Percentiles rank a stretch among this genome's conserved stretches.
Evolutionary conservation across 345 rosid genomes (phyloP).

Genomic region (Eucalyptus polybractea): DNA sequence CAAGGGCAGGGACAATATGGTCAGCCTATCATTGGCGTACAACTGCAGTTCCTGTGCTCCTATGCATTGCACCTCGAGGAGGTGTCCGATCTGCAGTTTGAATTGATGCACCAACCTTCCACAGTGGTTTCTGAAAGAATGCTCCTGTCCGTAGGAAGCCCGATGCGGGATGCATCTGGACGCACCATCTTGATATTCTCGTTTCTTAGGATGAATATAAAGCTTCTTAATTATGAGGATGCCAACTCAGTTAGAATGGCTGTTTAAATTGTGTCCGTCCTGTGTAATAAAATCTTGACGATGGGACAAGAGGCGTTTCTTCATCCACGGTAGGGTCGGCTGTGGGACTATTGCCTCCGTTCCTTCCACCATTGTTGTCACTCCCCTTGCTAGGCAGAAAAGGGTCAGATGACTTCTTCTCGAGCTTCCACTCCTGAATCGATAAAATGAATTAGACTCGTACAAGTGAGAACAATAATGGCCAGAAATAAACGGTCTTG

Average conservation of each 20-base stretch:
- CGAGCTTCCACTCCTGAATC: constrained; percentile 76
- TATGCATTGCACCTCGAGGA: background rate
- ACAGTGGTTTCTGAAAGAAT: background rate
- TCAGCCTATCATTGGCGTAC: background rate
- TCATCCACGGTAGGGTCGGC: constrained; percentile 42
- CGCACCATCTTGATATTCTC: background rate
- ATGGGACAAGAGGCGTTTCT: constrained; percentile 67
- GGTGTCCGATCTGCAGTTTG: background rate
- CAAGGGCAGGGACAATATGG: background rate
- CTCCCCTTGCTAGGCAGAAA: constrained; percentile 32
- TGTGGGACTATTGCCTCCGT: constrained; percentile 12
- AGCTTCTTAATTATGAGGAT: background rate
- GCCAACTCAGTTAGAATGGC: background rate
- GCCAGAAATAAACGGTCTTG: background rate
- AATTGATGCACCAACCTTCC: background rate
- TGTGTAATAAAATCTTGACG: constrained; percentile 49
- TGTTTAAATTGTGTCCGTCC: constrained; percentile 56
- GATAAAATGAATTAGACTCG: background rate
- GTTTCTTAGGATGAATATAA: background rate
- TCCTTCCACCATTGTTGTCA: constrained; percentile 15
- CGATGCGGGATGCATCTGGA: background rate
- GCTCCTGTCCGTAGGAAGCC: background rate
- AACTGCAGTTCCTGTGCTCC: background rate
- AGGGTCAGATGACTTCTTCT: constrained; percentile 82
- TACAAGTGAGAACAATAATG: background rate